Percentiles rank a stretch among this genome's conserved stretches.
Conservation (phyloP, 1,284 basidiomycete genomes). For the Pseudozyma flocculosa region DNA sequence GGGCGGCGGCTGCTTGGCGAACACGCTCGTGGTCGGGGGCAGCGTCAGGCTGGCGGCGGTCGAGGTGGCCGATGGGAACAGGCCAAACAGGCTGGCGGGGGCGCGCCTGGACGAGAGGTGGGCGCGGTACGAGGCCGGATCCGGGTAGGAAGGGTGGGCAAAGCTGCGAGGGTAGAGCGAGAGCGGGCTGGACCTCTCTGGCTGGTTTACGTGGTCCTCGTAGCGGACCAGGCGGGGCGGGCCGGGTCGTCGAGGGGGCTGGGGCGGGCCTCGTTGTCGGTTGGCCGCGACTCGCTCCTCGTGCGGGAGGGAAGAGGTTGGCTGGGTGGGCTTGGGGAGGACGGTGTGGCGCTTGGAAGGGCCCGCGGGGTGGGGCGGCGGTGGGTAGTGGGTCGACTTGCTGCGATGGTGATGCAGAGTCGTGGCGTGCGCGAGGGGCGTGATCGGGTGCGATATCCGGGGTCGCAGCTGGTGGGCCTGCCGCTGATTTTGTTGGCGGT, state of each 20-base stretch:
- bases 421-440: too few species aligned
- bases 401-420: too few species aligned
- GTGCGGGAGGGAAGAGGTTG: constrained; percentile 15
- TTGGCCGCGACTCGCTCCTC: constrained; percentile 9
- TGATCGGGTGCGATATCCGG: too few species aligned
- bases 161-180: constrained; percentile 24
- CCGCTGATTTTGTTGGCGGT: too few species aligned
- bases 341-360: constrained; percentile 5
- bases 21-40: constrained; percentile 3
- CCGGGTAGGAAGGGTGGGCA: constrained; percentile 29
- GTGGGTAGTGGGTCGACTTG: too few species aligned
- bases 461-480: too few species aligned
- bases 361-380: too few species aligned
- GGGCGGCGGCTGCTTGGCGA: not conserved
- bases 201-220: constrained; percentile 5
- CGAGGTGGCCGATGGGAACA: constrained; percentile 22
- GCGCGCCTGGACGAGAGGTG: constrained; percentile 28
- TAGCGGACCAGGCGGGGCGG: constrained; percentile 35
- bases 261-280: constrained; percentile 10
- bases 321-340: constrained; percentile 28
- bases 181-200: constrained; percentile 1
- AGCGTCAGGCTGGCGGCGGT: constrained; percentile 21
- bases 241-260: constrained; percentile 24
- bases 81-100: constrained; percentile 30
- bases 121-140: constrained; percentile 18